Evolutionary conservation across 164 flowering plant species (phyloP), one percentile per base, ranked within the genome.

Genomic region (Aristolochia californica): DNA sequence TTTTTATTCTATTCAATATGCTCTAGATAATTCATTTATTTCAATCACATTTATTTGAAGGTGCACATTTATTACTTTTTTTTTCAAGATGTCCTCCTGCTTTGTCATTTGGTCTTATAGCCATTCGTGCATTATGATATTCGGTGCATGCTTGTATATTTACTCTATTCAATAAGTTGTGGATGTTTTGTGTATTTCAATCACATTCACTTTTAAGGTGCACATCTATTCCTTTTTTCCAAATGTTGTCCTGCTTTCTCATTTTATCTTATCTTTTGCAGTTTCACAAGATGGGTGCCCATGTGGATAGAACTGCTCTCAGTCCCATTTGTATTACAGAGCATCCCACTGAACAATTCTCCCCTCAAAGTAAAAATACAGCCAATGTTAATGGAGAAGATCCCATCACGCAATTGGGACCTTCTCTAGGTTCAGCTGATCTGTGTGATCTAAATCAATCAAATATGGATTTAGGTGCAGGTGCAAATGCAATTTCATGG

Each of bases 401-500:
- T 0, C 14, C 13, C 28, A 44, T 38, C 38, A 47, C 64, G 17
- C 71, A 83, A 63, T 57, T 71, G 48, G 72, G 70, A 48, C 77
- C 66, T 59, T 34, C 76, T 48, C 55, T 70, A 24, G 74, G 68
- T 58, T 57, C 64, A 30, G 45, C 74, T 55, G 60, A 45, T 62
- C 74, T 54, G 26, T 45, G 62, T 62, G 48, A 47, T 38, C 68
- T 44, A 51, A 61, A 63, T 45, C 63, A 55, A 55, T 47, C 61
- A 67, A 68, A 56, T 20, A 61, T 48, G 48, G 63, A 62, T 57
- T 65, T 71, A 59, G 78, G 78, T 82, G 94, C 91, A 82, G 96
- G 89, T 87, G 94, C 83, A 85, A 90, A 85, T 87, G 97, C 94
- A 78, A 78, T 74, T 64, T 75, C 83, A 58, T 72, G 66, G 57